Percentiles rank a stretch among this genome's conserved stretches.
phyloP scores from a whole-genome alignment of 345 rosid species.

The Ailanthus altissimus region DNA sequence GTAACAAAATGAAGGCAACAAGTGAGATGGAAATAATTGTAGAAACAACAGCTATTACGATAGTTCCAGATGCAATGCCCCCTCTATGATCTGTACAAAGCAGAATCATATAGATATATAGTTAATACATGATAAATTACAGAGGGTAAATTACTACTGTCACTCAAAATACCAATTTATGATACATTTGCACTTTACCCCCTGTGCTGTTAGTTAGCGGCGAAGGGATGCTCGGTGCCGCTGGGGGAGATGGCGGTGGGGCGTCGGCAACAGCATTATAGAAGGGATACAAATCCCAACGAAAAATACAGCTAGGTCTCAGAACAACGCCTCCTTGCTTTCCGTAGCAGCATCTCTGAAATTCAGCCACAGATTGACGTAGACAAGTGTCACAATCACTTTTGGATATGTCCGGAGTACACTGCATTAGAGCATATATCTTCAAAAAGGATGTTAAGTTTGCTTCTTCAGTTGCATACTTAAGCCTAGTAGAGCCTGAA shows the following conservation, averaged over 20 bases:
- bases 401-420: slow-evolving; percentile 51
- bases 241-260: neutral
- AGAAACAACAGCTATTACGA: slow-evolving; percentile 28
- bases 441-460: slow-evolving; percentile 4
- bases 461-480: slow-evolving; percentile 40
- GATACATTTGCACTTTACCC: neutral
- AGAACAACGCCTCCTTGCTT: neutral
- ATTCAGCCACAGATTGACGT: slow-evolving; percentile 10
- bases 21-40: slow-evolving; percentile 20
- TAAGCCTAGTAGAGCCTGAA: slow-evolving; percentile 28
- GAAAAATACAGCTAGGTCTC: neutral
- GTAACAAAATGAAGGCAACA: neutral
- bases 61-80: slow-evolving; percentile 11
- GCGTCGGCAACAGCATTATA: neutral
- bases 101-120: neutral
- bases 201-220: neutral
- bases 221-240: neutral
- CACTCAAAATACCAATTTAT: too few relatives aligned
- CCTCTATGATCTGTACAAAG: slow-evolving; percentile 5
- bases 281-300: slow-evolving; percentile 2
- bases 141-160: neutral
- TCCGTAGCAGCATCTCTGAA: slow-evolving; percentile 7
- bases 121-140: neutral
- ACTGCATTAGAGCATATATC: slow-evolving; percentile 45
- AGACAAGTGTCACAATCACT: neutral